phyloP scores from a whole-genome alignment of 306 rosid species.

The Cajanus cajan region DNA sequence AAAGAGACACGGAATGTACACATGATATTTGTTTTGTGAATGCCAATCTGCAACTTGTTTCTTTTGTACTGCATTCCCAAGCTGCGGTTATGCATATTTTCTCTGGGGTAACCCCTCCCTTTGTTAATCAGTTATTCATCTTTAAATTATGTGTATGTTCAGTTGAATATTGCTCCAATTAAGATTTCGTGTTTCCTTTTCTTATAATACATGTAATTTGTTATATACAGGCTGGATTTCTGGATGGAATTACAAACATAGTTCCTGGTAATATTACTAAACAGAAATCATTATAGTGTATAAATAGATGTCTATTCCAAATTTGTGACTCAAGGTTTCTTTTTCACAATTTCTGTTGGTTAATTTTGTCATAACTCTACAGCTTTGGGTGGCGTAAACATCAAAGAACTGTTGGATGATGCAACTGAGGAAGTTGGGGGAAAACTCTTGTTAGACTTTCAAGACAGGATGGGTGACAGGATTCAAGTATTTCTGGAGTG shows the following conservation, averaged over 20 bases:
- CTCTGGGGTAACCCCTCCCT: neutral
- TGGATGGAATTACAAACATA: slow-evolving; percentile 81
- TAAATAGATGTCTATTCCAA: neutral
- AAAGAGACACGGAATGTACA: neutral
- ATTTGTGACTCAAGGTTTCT: neutral
- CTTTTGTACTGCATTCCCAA: neutral
- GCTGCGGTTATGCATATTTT: neutral
- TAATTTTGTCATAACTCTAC: slow-evolving; percentile 28
- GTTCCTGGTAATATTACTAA: slow-evolving; percentile 78
- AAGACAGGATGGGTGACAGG: slow-evolving; percentile 81
- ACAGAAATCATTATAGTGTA: slow-evolving; percentile 19
- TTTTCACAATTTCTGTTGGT: slow-evolving; percentile 7
- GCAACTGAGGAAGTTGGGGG: slow-evolving; percentile 86
- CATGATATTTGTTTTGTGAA: neutral
- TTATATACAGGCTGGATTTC: slow-evolving; percentile 83
- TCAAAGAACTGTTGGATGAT: slow-evolving; percentile 76
- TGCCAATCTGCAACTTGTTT: neutral
- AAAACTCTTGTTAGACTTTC: slow-evolving; percentile 68
- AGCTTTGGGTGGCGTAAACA: slow-evolving; percentile 87
- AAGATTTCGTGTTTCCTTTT: slow-evolving; percentile 13
- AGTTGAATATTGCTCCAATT: slow-evolving; percentile 21
- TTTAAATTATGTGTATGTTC: neutral
- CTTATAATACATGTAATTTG: slow-evolving; percentile 17
- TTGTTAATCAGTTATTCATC: slow-evolving; percentile 2
- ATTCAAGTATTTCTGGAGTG: slow-evolving; percentile 86